Conservation (phyloP, 2,329 filamentous ascomycete species). For the Alternaria metachromatica region DNA sequence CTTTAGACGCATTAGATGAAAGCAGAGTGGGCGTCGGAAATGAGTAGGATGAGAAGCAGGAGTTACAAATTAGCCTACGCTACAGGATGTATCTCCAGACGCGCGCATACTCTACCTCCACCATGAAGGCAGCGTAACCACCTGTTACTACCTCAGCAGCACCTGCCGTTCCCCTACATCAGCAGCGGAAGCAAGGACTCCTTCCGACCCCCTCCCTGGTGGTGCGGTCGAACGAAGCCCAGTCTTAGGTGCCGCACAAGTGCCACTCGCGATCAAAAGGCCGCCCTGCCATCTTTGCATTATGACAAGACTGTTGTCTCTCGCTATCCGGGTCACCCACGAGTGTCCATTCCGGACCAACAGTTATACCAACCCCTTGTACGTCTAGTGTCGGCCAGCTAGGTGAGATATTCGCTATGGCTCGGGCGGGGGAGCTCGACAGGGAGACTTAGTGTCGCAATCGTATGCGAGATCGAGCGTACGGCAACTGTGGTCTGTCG, state of each 20-base stretch:
- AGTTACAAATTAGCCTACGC: not conserved
- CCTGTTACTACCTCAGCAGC: not conserved
- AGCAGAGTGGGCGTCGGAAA: not conserved
- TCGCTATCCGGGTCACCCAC: not conserved
- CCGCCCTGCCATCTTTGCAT: not conserved
- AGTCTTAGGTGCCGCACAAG: not conserved
- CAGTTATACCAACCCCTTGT: not conserved
- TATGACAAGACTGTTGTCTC: not conserved
- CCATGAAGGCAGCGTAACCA: not conserved
- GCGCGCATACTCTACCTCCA: not conserved
- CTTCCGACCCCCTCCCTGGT: not conserved
- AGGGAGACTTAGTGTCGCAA: not conserved
- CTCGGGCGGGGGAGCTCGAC: not conserved
- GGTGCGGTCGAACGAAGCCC: not conserved
- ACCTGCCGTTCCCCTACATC: not conserved
- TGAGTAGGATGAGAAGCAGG: fast-evolving
- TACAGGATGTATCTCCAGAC: not conserved
- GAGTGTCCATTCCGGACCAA: not conserved
- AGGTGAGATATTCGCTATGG: not conserved
- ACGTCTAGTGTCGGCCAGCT: not conserved
- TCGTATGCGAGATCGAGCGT: not conserved
- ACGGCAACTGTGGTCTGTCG: not conserved
- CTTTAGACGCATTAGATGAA: not conserved
- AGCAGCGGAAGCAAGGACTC: not conserved
- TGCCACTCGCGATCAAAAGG: not conserved